Evolutionary conservation across 2,329 filamentous ascomycete genomes (phyloP).

Genomic region (Bertia moriformis): DNA sequence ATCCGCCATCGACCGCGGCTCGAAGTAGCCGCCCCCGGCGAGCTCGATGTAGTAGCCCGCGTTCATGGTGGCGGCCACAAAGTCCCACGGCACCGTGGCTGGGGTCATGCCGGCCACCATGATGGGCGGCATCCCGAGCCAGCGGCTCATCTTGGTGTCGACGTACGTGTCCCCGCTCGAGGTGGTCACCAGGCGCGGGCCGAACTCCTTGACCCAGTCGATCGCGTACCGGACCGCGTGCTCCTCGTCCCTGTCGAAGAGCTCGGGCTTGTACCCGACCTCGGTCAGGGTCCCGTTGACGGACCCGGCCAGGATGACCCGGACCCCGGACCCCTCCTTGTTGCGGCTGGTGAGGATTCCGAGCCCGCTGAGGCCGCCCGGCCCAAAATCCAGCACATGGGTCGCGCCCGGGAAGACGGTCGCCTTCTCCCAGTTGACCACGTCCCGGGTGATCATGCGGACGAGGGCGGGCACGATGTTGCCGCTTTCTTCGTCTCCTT

Average conservation of each 20-base stretch:
- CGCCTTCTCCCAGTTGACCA: slow-evolving; percentile 91
- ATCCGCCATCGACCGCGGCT: slow-evolving; percentile 66
- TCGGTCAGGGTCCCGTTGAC: slow-evolving; percentile 80
- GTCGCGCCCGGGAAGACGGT: slow-evolving; percentile 83
- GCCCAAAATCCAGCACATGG: slow-evolving; percentile 91
- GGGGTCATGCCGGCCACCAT: slow-evolving; percentile 94
- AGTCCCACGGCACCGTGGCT: slow-evolving; percentile 77
- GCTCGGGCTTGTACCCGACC: slow-evolving; percentile 92
- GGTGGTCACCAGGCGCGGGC: slow-evolving; percentile 80
- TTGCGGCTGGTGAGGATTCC: slow-evolving; percentile 95
- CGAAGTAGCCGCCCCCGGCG: slow-evolving; percentile 79
- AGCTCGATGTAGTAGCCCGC: slow-evolving; percentile 90
- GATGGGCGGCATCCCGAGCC: slow-evolving; percentile 71
- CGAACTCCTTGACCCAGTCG: slow-evolving; percentile 96
- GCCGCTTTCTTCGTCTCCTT: too few species aligned
- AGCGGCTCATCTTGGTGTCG: slow-evolving; percentile 87
- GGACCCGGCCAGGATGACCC: slow-evolving; percentile 86
- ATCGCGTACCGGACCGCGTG: slow-evolving; percentile 88
- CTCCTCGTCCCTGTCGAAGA: slow-evolving; percentile 92
- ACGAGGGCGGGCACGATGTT: slow-evolving; percentile 78
- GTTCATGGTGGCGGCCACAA: slow-evolving; percentile 83
- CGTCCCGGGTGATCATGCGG: slow-evolving; percentile 84
- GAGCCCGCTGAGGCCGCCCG: slow-evolving; percentile 88
- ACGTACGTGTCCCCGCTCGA: slow-evolving; percentile 81
- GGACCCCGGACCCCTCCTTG: slow-evolving; percentile 95